phyloP scores from a whole-genome alignment of 208 protist genomes.

The Naegleria fowleri region DNA sequence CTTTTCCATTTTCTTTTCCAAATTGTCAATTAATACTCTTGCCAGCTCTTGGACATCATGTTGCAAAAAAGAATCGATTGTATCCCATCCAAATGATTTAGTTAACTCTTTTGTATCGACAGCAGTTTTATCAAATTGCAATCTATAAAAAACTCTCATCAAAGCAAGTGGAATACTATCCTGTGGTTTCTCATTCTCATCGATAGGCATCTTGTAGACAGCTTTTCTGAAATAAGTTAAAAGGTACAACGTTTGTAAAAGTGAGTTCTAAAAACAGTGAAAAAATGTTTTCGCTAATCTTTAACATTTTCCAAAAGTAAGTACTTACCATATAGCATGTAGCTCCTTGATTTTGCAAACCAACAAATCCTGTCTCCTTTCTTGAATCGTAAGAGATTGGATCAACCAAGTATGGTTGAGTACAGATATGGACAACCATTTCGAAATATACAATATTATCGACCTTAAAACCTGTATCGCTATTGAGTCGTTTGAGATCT shows the following conservation, averaged over 20 bases:
- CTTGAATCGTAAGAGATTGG: not conserved
- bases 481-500: not conserved
- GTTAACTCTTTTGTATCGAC: conserved; percentile 69
- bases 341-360: conserved; percentile 57
- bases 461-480: not conserved
- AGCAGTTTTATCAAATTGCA: conserved; percentile 61
- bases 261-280: conserved; percentile 23
- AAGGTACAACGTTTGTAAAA: conserved; percentile 65
- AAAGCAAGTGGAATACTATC: conserved; percentile 57
- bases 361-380: conserved; percentile 34
- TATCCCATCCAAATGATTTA: conserved; percentile 73
- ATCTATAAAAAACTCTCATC: conserved; percentile 71
- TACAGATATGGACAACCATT: not conserved
- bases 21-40: conserved; percentile 68
- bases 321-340: conserved; percentile 52
- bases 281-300: not conserved
- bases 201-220: conserved; percentile 49
- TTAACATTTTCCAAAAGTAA: not conserved
- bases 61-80: conserved; percentile 71
- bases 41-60: conserved; percentile 82
- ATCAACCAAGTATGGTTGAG: not conserved
- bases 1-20: conserved; percentile 77
- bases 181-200: conserved; percentile 41
- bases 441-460: not conserved
- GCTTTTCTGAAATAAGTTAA: conserved; percentile 49